Evolutionary conservation across 805 yeast species (phyloP).

Genomic region (Pichia scutulata): DNA sequence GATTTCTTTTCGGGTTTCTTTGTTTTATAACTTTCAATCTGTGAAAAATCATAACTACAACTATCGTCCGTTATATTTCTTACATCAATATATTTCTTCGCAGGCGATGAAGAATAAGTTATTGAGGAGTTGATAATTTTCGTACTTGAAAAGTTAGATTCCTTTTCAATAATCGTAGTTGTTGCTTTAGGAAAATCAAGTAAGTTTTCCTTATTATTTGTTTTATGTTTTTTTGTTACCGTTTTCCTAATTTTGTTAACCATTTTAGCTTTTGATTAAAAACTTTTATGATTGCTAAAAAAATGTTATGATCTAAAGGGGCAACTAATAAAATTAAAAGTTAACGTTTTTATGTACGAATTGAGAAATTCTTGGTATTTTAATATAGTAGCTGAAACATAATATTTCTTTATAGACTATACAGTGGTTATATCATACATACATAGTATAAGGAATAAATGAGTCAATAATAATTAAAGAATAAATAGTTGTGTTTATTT

Average conservation of each 20-base stretch:
- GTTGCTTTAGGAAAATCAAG: not conserved
- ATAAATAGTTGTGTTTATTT: not conserved
- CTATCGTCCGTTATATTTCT: not conserved
- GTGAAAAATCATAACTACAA: constrained; percentile 3
- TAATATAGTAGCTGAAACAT: not conserved
- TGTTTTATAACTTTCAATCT: not conserved
- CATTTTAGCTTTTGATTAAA: not conserved
- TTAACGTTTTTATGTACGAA: not conserved
- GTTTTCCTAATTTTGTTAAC: not conserved
- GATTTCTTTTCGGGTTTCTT: not conserved
- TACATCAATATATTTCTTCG: not conserved
- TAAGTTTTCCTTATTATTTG: not conserved
- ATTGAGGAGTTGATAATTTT: not conserved
- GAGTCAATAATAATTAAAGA: not conserved
- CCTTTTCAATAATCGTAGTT: not conserved
- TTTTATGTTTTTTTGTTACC: not conserved
- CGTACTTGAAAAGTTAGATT: not conserved
- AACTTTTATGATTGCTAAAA: not conserved
- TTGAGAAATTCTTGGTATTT: not conserved
- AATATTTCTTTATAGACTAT: too few species aligned
- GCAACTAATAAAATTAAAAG: not conserved
- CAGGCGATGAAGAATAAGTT: constrained; percentile 2
- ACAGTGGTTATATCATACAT: not conserved
- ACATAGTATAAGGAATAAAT: not conserved
- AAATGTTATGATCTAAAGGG: not conserved